These are phyloP conservation scores for Brettanomyces nanus DNA, from an alignment of 805 yeast species.

Conservation along the genomic window DNA sequence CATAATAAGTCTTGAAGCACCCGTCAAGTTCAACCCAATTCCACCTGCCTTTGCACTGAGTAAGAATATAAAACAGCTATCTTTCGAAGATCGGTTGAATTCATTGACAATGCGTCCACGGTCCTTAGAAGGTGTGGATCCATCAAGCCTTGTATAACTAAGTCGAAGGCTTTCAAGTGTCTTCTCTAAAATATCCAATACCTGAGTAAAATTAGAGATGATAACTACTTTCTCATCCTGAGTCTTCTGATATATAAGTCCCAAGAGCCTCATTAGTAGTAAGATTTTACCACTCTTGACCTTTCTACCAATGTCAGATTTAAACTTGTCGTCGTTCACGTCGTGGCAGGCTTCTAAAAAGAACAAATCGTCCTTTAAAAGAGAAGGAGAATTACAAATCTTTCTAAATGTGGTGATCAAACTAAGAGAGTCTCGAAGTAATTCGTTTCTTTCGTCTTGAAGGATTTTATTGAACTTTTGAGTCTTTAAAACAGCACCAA, in stretches of 20 bases:
- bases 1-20: slow-evolving; percentile 78
- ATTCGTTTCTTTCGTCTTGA: slow-evolving; percentile 11
- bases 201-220: slow-evolving; percentile 82
- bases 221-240: slow-evolving; percentile 69
- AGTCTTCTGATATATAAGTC: slow-evolving; percentile 31
- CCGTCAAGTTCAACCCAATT: slow-evolving; percentile 80
- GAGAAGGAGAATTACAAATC: slow-evolving; percentile 73
- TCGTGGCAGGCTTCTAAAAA: slow-evolving; percentile 25
- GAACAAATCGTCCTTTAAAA: slow-evolving; percentile 44
- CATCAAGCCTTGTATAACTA: slow-evolving; percentile 66
- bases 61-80: slow-evolving; percentile 52
- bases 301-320: slow-evolving; percentile 24
- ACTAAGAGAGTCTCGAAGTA: slow-evolving; percentile 37
- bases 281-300: slow-evolving; percentile 55
- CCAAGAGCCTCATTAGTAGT: slow-evolving; percentile 48
- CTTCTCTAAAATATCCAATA: slow-evolving; percentile 67
- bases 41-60: slow-evolving; percentile 93
- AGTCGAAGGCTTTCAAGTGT: slow-evolving; percentile 41
- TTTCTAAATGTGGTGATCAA: slow-evolving; percentile 71
- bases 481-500: slow-evolving; percentile 39
- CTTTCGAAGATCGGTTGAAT: slow-evolving; percentile 46
- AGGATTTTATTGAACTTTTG: slow-evolving; percentile 27
- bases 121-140: slow-evolving; percentile 62
- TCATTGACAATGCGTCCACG: slow-evolving; percentile 59
- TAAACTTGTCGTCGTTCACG: slow-evolving; percentile 12